Base-by-base conservation (phyloP, 768 basidiomycete species). In the Rhizopogon vesiculosus region DNA sequence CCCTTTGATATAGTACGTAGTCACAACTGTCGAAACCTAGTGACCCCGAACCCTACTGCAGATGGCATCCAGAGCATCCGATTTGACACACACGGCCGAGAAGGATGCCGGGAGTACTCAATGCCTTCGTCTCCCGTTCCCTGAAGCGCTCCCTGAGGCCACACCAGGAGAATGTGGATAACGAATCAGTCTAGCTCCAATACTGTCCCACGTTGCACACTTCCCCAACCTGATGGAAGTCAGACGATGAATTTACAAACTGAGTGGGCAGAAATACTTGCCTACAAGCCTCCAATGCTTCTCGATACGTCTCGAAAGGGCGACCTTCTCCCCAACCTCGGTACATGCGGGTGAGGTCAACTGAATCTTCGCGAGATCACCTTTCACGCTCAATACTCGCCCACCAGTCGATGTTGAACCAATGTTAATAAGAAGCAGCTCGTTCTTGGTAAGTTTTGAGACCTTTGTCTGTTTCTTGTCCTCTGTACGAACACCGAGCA, bases 401-500 rank as follows among this genome's bases (percentile, higher is more conserved):
- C 97, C 96, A 58, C 97, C 97, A 2, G 94, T 96, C 3, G 95
- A 97, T 1, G 94, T 98, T 19, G 93, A 96, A 18, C 96, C 95
- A 56, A 99, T 98, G 76, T 98, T 98, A 78, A 99, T 95, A 58
- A 98, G 82, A 3, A 98, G 74, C 2, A 95, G 80, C 73, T 97
- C 95, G 72, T 88, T 89, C 74, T 96, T 96, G 56, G 84, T 80
- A 44, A 97, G 81, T 71, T 97, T 97, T 52, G 91, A 79, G 22
- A 93, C 91, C 73, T 94, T 99, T 19, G 97, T 97, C 70, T 95
- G 92, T 71, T 98, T 99, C 78, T 95, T 97, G 76, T 98, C 97
- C 72, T 98, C 96, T 22, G 94, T 93, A 72, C 95, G 94, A 59
- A 99, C 97, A 69, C 97, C 96, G n/a, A 98, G 83, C 53, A 98